phyloP scores from a whole-genome alignment of 305 asterid genomes.

The Rubia balearica region DNA sequence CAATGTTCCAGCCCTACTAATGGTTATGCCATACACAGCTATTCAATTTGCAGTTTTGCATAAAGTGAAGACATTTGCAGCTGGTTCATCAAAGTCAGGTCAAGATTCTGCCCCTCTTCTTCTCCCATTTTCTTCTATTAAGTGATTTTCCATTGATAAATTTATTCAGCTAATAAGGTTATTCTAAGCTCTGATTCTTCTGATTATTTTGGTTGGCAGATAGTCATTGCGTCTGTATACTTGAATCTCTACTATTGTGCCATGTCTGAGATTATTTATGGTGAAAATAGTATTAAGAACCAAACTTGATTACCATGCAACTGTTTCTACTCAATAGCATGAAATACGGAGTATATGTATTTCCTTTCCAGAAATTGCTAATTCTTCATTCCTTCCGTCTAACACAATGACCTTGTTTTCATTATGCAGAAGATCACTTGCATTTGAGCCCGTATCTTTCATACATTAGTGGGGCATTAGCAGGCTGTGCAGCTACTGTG shows the following conservation, averaged over 20 bases:
- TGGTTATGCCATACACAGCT: constrained; percentile 96
- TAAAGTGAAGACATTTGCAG: constrained; percentile 64
- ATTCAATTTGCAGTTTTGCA: constrained; percentile 81
- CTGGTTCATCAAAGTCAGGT: constrained; percentile 93
- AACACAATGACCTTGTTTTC: constrained; percentile 15
- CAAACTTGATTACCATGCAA: background rate
- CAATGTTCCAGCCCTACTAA: constrained; percentile 88
- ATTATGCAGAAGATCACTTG: constrained; percentile 66
- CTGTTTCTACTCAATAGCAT: background rate
- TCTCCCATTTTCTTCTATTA: background rate
- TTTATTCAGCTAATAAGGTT: no score
- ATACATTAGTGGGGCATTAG: constrained; percentile 75
- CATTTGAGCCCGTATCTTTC: constrained; percentile 76
- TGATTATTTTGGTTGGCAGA: no score
- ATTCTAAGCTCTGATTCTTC: no score
- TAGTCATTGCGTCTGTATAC: no score
- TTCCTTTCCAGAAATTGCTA: background rate
- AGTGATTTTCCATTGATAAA: no score
- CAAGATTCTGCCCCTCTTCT: constrained; percentile 8
- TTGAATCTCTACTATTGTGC: no score
- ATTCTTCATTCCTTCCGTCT: constrained; percentile 2
- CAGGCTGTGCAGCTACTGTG: constrained; percentile 92
- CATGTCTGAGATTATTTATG: background rate
- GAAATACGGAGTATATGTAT: background rate
- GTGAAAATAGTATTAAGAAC: background rate